phyloP scores from a whole-genome alignment of 2,329 filamentous ascomycete genomes.

The Neonectria magnoliae region DNA sequence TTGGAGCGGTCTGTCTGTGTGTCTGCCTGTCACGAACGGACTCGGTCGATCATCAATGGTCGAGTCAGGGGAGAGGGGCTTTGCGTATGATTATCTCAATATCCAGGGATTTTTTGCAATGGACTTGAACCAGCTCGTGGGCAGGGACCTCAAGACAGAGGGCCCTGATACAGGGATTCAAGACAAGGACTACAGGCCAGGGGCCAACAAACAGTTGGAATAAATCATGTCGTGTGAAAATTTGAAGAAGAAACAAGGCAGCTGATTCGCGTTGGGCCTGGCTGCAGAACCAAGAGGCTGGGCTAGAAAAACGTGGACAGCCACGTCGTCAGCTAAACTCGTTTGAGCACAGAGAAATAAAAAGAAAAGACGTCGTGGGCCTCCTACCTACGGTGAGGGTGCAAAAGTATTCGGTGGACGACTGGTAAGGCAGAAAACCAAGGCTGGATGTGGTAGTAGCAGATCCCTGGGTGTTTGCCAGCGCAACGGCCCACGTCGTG shows the following conservation, averaged over 20 bases:
- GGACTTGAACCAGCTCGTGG: not conserved
- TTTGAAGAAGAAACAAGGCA: not conserved
- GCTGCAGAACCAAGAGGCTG: slow-evolving; percentile 14
- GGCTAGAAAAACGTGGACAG: not conserved
- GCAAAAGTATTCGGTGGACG: not conserved
- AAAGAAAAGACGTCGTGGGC: not conserved
- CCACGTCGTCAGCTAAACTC: not conserved
- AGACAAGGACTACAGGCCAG: not conserved
- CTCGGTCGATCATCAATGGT: not conserved
- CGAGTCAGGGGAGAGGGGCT: not conserved
- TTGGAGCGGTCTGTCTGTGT: not conserved
- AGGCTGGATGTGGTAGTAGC: not conserved
- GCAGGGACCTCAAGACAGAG: not conserved
- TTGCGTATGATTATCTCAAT: not conserved
- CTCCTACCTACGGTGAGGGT: not conserved
- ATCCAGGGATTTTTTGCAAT: not conserved
- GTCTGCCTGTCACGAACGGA: not conserved
- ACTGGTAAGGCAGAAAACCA: not conserved
- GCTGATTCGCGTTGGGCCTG: slow-evolving; percentile 16
- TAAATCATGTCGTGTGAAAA: not conserved
- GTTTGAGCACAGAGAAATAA: not conserved
- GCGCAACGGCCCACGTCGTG: slow-evolving; percentile 6
- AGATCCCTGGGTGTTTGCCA: not conserved
- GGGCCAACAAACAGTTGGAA: not conserved
- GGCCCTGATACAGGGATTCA: not conserved